Base-by-base conservation (phyloP, 345 rosid species). In the Erysimum cheiranthoides region DNA sequence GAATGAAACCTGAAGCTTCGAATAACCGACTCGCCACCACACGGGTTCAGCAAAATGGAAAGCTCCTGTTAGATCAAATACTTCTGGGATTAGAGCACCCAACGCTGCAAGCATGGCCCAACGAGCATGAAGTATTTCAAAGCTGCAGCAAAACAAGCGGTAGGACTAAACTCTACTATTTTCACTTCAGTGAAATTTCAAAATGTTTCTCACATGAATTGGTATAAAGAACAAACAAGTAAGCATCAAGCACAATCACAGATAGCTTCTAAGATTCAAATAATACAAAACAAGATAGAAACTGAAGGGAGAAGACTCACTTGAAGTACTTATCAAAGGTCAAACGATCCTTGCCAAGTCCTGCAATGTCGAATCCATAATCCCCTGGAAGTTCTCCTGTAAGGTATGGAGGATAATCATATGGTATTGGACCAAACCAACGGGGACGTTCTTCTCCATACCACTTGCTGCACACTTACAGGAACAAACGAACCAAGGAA, bases 61-160 rank as follows among this genome's bases (percentile, higher is more conserved):
- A 73, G 88, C 75, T 66, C 96, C 96, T 0, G 83, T 34, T 35
- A 85, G 80, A 81, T 92, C 90, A n/a, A 94, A 81, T 60, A 86
- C 80, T 83, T 92, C 96, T 5, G 98, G 97, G 77, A 92, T 69
- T 9, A 94, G 64, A 83, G 89, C 95, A 71, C 98, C 97, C 16
- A 94, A 85, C 21, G 97, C 86, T 51, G 92, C 97, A 81, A 90
- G 95, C 98, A 94, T 91, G 45, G 96, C 98, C 98, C 98, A 94
- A 35, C 96, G 96, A 73, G 96, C 95, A 81, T 94, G 97, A 50
- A 92, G 86, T 86, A 90, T 89, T 78, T 94, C 95, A 61, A 92
- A 94, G 85, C 98, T 94, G 90, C 82, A 73, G 90, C 82, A 73
- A 47, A 74, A 34, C 75, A 68, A 52, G 45, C 1, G 3, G 3